Evolutionary conservation across 345 rosid genomes (phyloP).

Genomic region (Rhodomyrtus tomentosa): DNA sequence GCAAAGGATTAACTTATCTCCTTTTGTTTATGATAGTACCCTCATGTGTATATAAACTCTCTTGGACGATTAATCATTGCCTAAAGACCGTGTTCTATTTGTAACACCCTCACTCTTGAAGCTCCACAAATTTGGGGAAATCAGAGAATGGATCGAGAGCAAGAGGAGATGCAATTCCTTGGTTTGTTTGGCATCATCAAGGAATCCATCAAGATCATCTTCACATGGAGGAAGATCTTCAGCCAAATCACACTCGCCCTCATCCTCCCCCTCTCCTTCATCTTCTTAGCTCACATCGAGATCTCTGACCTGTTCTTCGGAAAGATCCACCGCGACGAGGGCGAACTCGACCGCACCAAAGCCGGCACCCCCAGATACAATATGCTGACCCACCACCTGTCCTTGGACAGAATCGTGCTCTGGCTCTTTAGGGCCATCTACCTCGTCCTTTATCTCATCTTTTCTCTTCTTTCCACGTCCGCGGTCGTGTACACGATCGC

Average conservation of each 20-base stretch:
- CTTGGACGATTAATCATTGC: background rate
- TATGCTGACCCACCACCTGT: background rate
- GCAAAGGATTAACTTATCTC: background rate
- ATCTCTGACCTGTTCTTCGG: slow-evolving; percentile 16
- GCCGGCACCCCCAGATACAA: background rate
- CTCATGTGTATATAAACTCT: background rate
- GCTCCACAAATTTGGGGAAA: background rate
- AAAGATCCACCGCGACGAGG: slow-evolving; percentile 2
- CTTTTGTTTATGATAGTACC: background rate
- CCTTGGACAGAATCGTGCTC: slow-evolving; percentile 15
- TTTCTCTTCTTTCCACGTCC: slow-evolving; percentile 42
- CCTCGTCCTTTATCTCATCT: slow-evolving; percentile 20
- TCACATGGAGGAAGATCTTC: slow-evolving; percentile 39
- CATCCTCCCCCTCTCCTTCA: slow-evolving; percentile 41
- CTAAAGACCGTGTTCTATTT: background rate
- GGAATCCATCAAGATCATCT: slow-evolving; percentile 39
- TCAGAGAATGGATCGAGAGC: slow-evolving; percentile 31
- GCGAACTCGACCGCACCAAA: slow-evolving; percentile 5
- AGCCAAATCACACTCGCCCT: slow-evolving; percentile 29
- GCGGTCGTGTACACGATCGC: slow-evolving; percentile 43
- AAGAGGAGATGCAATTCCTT: slow-evolving; percentile 43
- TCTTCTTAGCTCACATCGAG: slow-evolving; percentile 32
- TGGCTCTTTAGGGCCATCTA: slow-evolving; percentile 27
- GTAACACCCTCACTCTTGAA: background rate
- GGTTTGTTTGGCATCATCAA: slow-evolving; percentile 27